Evolutionary conservation across 305 asterid species (phyloP), one percentile per base, ranked within the genome.

Genomic region (Fraxinus angustifolia): DNA sequence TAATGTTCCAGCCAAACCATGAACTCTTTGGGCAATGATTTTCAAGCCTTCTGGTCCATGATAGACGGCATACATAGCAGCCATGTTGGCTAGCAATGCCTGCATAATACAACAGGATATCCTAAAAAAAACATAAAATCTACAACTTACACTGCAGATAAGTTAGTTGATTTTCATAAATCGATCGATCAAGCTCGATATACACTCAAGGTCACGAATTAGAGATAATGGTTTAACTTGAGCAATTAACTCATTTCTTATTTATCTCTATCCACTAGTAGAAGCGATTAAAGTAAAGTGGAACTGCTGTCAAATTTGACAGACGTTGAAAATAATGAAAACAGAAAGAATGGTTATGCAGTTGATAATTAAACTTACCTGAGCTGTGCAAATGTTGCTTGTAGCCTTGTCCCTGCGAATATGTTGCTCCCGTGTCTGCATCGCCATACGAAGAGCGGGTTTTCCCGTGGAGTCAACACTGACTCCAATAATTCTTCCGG

Each of bases 81-180:
- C 97, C 98, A 94, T 96, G 91, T 94, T 94, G 33, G 99, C 99
- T 62, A 96, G 97, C 90, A 96, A 90, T 28, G 98, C 99, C 99
- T 96, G 73, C 86, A 8, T 80, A 38, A 85, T 45, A 82, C 19
- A 87, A 34, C 34, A 53, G 12, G 14, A 58, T 58, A 78, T 53
- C 16, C 23, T 53, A 2, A 53, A 53, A 23, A 45, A 53, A 53
- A 53, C 10, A 5, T n/a, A 53, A 53, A 53, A 53, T 53, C 62
- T 53, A 53, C 62, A 53, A 53, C 62, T n/a, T 53, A n/a, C 23
- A 53, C 23, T n/a, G 26, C 23, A n/a, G 62, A 53, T 5, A 11
- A 77, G n/a, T 4, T 36, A 38, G 14, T 62, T 62, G 16, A 10
- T 21, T 21, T 62, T 62, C 72, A 62, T 62, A 26, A 23, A 3